A percentile compares a stretch with the other conserved stretches of the same genome.
Evolutionary conservation across 2,329 filamentous ascomycete species (phyloP).

Genomic region (Exophiala mesophila): DNA sequence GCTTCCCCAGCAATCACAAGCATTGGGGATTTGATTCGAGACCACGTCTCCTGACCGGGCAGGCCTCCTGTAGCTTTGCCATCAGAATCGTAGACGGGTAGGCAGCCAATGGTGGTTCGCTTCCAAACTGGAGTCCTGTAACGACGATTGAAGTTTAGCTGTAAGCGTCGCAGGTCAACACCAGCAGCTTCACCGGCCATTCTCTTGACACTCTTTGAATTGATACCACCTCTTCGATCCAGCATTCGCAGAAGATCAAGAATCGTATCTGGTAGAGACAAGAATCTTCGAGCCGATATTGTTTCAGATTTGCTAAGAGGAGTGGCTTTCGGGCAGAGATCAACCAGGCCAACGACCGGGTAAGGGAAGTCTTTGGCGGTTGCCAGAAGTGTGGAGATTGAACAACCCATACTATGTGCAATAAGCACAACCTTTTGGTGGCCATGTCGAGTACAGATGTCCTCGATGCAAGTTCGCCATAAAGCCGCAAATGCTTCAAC

Average conservation of each 20-base stretch:
- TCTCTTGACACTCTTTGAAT: conserved; percentile 72
- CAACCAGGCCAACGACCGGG: conserved; percentile 70
- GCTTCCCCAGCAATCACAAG: conserved; percentile 72
- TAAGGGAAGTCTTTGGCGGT: conserved; percentile 54
- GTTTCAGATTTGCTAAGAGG: conserved; percentile 55
- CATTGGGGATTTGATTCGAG: conserved; percentile 65
- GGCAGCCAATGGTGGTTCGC: conserved; percentile 68
- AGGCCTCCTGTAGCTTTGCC: conserved; percentile 58
- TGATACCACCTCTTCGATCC: conserved; percentile 71
- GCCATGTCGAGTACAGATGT: conserved; percentile 16
- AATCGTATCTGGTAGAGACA: conserved; percentile 61
- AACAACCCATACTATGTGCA: conserved; percentile 80
- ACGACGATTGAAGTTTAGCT: conserved; percentile 62
- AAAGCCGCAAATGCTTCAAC: conserved; percentile 70
- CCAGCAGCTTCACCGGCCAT: conserved; percentile 53
- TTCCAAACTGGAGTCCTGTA: conserved; percentile 78
- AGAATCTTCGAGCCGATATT: conserved; percentile 50
- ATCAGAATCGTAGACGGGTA: conserved; percentile 56
- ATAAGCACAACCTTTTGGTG: conserved; percentile 25
- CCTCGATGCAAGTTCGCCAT: conserved; percentile 66
- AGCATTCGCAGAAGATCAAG: conserved; percentile 73
- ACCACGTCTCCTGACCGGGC: conserved; percentile 67
- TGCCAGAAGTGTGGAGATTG: conserved; percentile 68
- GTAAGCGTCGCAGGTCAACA: conserved; percentile 38
- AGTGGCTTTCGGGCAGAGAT: conserved; percentile 70